Evolutionary conservation across 352 stramenopile species (phyloP).

Genomic region (Pythium monospermum): DNA sequence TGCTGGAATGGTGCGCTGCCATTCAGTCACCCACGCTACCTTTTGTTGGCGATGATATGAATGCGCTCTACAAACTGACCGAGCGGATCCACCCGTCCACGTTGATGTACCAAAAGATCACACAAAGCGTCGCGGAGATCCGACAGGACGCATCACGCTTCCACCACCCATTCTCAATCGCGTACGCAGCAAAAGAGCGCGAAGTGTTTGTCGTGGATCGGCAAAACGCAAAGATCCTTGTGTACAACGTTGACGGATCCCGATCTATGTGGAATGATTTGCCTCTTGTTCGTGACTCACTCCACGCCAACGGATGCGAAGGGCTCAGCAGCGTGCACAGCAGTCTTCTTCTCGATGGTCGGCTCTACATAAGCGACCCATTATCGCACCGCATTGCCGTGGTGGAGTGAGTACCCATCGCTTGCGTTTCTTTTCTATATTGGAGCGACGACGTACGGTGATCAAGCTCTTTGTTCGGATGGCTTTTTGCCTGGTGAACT

Average conservation of each 20-base stretch:
- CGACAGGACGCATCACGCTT: constrained; percentile 27
- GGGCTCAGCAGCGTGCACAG: constrained; percentile 5
- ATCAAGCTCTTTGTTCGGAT: constrained; percentile 36
- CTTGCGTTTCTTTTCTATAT: constrained; percentile 44
- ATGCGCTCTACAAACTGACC: constrained; percentile 29
- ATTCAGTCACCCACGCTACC: constrained; percentile 18
- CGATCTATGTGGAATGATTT: constrained; percentile 35
- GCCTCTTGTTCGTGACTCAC: not conserved
- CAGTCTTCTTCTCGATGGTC: not conserved
- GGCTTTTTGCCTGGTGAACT: constrained; percentile 51
- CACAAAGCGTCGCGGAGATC: constrained; percentile 24
- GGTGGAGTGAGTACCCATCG: constrained; percentile 7
- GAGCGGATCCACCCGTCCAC: constrained; percentile 37
- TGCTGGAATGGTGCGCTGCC: constrained; percentile 29
- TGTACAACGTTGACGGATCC: constrained; percentile 52
- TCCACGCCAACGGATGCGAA: constrained; percentile 1
- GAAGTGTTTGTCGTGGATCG: constrained; percentile 46
- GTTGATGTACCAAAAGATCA: constrained; percentile 33
- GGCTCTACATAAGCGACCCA: constrained; percentile 50
- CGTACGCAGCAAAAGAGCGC: constrained; percentile 26
- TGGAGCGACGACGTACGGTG: constrained; percentile 51
- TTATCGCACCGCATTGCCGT: constrained; percentile 48
- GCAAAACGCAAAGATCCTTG: constrained; percentile 40
- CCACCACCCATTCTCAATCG: constrained; percentile 41
- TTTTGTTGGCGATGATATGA: constrained; percentile 27